Evolutionary conservation across 768 basidiomycete species (phyloP).

Genomic region (Naganishia vaughanmartiniae): DNA sequence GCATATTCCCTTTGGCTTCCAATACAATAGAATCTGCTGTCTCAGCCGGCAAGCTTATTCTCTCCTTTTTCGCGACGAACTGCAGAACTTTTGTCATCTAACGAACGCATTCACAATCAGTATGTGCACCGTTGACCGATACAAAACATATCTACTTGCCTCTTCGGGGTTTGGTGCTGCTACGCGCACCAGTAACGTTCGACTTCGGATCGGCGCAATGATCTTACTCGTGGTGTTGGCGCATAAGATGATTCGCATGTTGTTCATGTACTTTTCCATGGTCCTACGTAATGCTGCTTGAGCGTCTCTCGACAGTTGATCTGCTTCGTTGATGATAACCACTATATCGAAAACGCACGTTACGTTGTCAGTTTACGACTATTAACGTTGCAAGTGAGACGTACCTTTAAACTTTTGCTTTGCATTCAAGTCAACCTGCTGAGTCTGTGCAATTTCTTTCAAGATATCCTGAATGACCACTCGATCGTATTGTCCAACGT

Average conservation of each 20-base stretch:
- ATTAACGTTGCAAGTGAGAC: conserved; percentile 27
- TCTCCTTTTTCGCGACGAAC: conserved; percentile 74
- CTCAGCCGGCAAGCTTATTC: conserved; percentile 75
- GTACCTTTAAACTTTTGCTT: conserved; percentile 95
- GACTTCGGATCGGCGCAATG: conserved; percentile 93
- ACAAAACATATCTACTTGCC: conserved; percentile 55
- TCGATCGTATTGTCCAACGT: conserved; percentile 92
- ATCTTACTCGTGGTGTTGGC: conserved; percentile 92
- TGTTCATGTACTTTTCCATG: conserved; percentile 99
- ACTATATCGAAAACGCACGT: conserved; percentile 57
- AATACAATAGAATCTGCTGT: conserved; percentile 71
- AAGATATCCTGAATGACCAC: conserved; percentile 93
- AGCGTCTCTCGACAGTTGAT: conserved; percentile 88
- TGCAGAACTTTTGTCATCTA: conserved; percentile 79
- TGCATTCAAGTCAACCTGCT: conserved; percentile 92
- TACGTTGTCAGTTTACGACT: neutral
- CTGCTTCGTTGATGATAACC: conserved; percentile 97
- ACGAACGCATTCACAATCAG: conserved; percentile 9
- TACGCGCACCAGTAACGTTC: conserved; percentile 89
- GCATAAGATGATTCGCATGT: conserved; percentile 92
- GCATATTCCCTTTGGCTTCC: conserved; percentile 82
- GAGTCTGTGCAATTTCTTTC: conserved; percentile 98
- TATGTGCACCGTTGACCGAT: neutral
- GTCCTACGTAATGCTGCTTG: conserved; percentile 94
- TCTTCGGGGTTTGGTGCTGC: conserved; percentile 77